Conservation (phyloP, 2,329 filamentous ascomycete species). For the Juglanconis sp. region DNA sequence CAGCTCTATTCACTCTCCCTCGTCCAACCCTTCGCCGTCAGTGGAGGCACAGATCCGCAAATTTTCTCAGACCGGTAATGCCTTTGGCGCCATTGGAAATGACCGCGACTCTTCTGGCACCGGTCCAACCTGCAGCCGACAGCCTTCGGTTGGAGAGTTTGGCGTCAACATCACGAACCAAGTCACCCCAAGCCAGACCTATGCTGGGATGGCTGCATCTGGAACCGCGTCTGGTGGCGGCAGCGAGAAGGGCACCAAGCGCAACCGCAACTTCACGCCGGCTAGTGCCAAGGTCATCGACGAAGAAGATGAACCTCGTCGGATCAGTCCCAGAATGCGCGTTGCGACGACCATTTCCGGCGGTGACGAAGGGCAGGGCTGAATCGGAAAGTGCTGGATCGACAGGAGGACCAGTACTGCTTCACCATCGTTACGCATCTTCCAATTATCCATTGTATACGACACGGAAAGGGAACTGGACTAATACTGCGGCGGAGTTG, state of each 20-base stretch:
- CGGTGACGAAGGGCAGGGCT: neutral
- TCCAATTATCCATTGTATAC: neutral
- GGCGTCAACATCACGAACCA: constrained; percentile 29
- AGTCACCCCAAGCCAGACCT: constrained; percentile 21
- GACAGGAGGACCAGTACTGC: neutral
- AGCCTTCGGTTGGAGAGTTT: constrained; percentile 28
- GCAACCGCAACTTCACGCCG: constrained; percentile 45
- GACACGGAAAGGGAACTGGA: neutral
- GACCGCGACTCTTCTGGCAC: constrained; percentile 25
- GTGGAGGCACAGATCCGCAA: constrained; percentile 33
- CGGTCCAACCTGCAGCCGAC: constrained; percentile 29
- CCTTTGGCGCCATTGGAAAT: constrained; percentile 18
- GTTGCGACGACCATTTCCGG: neutral
- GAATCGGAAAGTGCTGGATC: neutral
- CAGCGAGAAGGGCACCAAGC: constrained; percentile 40
- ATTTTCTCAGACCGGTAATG: constrained; percentile 32
- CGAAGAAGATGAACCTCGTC: constrained; percentile 44
- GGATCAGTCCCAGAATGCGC: constrained; percentile 31
- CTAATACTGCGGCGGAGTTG: neutral
- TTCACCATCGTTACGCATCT: neutral
- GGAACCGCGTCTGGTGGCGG: constrained; percentile 17
- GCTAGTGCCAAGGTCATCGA: constrained; percentile 44
- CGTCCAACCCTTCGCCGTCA: constrained; percentile 15
- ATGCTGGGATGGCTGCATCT: constrained; percentile 18
- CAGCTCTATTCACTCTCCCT: constrained; percentile 11